Evolutionary conservation across 2,329 filamentous ascomycete species (phyloP).

Genomic region (Penicillium brevicompactum): DNA sequence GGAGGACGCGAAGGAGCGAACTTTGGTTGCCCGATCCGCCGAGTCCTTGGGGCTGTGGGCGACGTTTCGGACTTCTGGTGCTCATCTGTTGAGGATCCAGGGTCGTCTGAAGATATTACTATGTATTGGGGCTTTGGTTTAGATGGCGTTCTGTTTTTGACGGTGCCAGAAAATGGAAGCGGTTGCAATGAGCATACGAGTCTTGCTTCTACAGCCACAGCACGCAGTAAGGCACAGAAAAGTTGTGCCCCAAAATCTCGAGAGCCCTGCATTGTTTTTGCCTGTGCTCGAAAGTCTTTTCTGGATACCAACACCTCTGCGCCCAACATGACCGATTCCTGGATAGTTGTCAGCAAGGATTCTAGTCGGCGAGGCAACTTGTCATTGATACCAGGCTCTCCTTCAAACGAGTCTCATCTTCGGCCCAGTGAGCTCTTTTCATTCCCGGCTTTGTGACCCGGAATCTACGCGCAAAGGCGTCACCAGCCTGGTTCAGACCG

Average conservation of each 20-base stretch:
- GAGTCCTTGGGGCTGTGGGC: slow-evolving; percentile 21
- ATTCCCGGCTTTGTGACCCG: slow-evolving; percentile 71
- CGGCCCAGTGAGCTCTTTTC: slow-evolving; percentile 73
- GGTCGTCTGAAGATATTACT: slow-evolving; percentile 39
- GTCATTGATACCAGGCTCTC: slow-evolving; percentile 49
- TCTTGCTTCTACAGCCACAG: slow-evolving; percentile 77
- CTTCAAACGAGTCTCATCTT: slow-evolving; percentile 62
- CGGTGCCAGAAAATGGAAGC: slow-evolving; percentile 64
- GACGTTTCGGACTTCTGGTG: slow-evolving; percentile 13
- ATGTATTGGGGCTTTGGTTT: slow-evolving; percentile 43
- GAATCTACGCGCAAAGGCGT: slow-evolving; percentile 70
- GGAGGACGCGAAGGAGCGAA: slow-evolving; percentile 29
- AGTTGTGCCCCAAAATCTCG: slow-evolving; percentile 87
- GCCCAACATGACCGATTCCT: slow-evolving; percentile 62
- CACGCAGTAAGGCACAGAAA: slow-evolving; percentile 83
- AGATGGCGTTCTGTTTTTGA: slow-evolving; percentile 46
- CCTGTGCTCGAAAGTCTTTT: slow-evolving; percentile 72
- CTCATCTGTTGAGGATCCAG: slow-evolving; percentile 34
- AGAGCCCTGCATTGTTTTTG: slow-evolving; percentile 72
- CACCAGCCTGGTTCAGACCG: slow-evolving; percentile 70
- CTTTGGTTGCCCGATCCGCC: slow-evolving; percentile 41
- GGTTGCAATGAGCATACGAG: slow-evolving; percentile 90
- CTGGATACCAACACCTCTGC: slow-evolving; percentile 70
- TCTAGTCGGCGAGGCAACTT: slow-evolving; percentile 11
- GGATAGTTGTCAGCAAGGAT: slow-evolving; percentile 14